Percentiles rank a stretch among this genome's conserved stretches.
Evolutionary conservation across 1,284 basidiomycete genomes (phyloP).

Genomic region (Ustilago cynodontis): DNA sequence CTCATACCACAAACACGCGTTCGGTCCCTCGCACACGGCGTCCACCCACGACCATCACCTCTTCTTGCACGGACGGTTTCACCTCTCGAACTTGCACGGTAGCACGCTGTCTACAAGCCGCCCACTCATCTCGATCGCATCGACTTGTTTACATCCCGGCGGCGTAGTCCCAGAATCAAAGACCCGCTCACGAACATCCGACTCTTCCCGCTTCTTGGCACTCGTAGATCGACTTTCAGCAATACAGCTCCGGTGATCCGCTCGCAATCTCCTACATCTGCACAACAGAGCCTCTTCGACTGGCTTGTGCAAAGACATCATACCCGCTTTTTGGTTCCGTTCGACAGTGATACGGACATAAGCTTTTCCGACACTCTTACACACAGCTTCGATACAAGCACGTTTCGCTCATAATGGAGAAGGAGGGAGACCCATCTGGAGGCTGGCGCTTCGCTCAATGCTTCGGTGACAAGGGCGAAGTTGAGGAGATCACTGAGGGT

Average conservation of each 20-base stretch:
- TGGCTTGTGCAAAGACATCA: background rate
- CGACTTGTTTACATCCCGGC: background rate
- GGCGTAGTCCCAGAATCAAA: background rate
- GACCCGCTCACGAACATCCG: background rate
- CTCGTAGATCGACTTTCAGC: background rate
- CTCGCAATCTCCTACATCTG: background rate
- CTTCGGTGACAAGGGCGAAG: constrained; percentile 83
- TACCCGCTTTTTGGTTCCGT: background rate
- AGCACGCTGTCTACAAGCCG: no score
- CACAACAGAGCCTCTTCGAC: background rate
- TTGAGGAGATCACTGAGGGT: constrained; percentile 99
- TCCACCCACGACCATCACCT: background rate
- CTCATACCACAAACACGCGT: background rate
- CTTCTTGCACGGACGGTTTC: background rate
- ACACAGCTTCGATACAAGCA: constrained; percentile 8
- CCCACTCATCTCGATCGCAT: no score
- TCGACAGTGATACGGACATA: constrained; percentile 6
- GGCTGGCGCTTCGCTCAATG: constrained; percentile 98
- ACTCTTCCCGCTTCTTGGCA: background rate
- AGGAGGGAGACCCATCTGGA: constrained; percentile 67
- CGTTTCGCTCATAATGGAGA: constrained; percentile 51
- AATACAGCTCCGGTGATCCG: constrained; percentile 3
- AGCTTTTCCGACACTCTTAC: background rate
- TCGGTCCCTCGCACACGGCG: background rate
- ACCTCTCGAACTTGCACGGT: background rate